A percentile compares a stretch with the other conserved stretches of the same genome.
These are phyloP conservation scores for Salisapilia sapeloensis DNA, from an alignment of 352 stramenopile species.

Conservation along the genomic window DNA sequence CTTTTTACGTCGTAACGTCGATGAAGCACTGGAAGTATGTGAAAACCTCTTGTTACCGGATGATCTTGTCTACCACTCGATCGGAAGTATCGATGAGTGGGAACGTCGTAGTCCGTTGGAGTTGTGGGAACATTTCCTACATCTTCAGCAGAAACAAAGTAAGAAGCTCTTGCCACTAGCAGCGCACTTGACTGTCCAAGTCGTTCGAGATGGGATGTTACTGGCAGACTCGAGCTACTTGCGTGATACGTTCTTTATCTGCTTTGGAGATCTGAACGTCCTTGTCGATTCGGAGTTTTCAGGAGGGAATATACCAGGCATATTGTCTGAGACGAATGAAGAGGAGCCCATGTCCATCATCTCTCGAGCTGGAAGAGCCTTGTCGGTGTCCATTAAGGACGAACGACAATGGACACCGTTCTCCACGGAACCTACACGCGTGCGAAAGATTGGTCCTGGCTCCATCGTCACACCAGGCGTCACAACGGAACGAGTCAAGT, in stretches of 20 bases:
- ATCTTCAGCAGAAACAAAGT: slow-evolving; percentile 9
- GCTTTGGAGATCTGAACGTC: slow-evolving; percentile 56
- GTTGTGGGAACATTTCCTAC: slow-evolving; percentile 55
- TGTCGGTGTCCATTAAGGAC: slow-evolving; percentile 22
- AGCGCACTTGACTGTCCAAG: slow-evolving; percentile 38
- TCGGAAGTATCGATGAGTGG: slow-evolving; percentile 27
- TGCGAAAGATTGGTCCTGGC: slow-evolving; percentile 59
- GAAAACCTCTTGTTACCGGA: slow-evolving; percentile 36
- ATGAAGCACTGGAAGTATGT: slow-evolving; percentile 43
- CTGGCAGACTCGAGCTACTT: slow-evolving; percentile 17
- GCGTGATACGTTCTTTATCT: slow-evolving; percentile 61
- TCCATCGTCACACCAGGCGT: slow-evolving; percentile 40
- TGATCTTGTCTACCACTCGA: slow-evolving; percentile 13
- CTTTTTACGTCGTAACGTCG: slow-evolving; percentile 26
- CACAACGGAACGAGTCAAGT: slow-evolving; percentile 24
- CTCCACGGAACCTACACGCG: slow-evolving; percentile 28
- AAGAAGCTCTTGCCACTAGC: slow-evolving; percentile 39
- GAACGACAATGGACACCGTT: slow-evolving; percentile 48
- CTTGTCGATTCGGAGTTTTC: slow-evolving; percentile 51
- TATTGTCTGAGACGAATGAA: slow-evolving; percentile 5
- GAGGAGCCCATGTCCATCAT: neutral
- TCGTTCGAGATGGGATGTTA: slow-evolving; percentile 17
- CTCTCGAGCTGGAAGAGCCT: slow-evolving; percentile 3
- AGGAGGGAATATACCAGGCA: slow-evolving; percentile 28
- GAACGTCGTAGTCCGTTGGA: slow-evolving; percentile 38